Percentiles rank a stretch among this genome's conserved stretches.
These are phyloP conservation scores for Lodderomyces metapsilosis DNA, from an alignment of 1,139 yeast species.

Conservation along the genomic window DNA sequence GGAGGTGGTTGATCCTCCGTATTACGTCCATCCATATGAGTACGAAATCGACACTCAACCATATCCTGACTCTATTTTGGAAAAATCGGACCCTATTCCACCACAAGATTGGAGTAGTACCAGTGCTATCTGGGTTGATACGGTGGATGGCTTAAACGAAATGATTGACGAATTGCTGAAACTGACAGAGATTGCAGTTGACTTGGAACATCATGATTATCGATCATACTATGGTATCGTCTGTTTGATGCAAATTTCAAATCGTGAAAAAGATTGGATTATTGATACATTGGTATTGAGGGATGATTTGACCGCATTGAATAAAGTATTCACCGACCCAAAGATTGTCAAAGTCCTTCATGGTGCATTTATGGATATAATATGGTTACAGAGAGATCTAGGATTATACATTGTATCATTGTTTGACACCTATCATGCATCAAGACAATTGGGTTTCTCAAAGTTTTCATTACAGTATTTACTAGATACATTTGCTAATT, in stretches of 20 bases:
- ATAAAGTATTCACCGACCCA: constrained; percentile 79
- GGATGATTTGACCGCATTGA: constrained; percentile 66
- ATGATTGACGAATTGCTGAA: constrained; percentile 56
- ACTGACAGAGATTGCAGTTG: constrained; percentile 80
- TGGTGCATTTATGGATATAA: constrained; percentile 95
- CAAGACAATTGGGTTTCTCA: constrained; percentile 73
- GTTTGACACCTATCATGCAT: constrained; percentile 92
- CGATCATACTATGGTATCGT: constrained; percentile 89
- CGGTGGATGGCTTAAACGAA: constrained; percentile 44
- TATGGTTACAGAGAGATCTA: constrained; percentile 94
- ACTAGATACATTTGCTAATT: constrained; percentile 75
- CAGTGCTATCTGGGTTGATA: constrained; percentile 71
- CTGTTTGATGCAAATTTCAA: constrained; percentile 90
- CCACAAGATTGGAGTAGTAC: constrained; percentile 66
- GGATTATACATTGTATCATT: constrained; percentile 88
- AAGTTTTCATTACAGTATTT: constrained; percentile 82
- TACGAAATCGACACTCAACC: constrained; percentile 69
- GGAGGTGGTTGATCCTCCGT: constrained; percentile 49
- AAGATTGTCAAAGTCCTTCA: constrained; percentile 82
- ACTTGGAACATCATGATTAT: constrained; percentile 93
- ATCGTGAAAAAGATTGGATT: constrained; percentile 78
- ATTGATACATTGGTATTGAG: constrained; percentile 75
- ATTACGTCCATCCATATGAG: constrained; percentile 79
- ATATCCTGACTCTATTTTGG: constrained; percentile 61
- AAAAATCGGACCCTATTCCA: constrained; percentile 49